phyloP scores from a whole-genome alignment of 2,329 filamentous ascomycete genomes.

The Verticillium klebahnii region DNA sequence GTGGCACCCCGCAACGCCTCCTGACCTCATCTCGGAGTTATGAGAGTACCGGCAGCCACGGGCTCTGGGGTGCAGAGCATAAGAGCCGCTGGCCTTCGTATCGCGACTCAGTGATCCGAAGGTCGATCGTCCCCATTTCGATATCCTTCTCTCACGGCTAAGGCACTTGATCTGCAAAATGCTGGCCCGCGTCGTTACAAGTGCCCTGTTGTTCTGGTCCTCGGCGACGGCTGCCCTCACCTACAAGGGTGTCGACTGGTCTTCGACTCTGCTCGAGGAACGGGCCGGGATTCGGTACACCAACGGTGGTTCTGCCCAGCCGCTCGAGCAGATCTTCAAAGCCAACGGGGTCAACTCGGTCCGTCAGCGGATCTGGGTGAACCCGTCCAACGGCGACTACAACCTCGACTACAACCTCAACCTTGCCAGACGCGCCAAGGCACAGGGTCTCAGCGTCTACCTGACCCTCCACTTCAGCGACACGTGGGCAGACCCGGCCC shows the following conservation, averaged over 20 bases:
- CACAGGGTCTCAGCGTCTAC: constrained; percentile 55
- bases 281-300: constrained; percentile 55
- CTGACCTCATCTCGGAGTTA: background rate
- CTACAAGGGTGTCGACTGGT: constrained; percentile 67
- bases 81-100: background rate
- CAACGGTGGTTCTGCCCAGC: constrained; percentile 41
- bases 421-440: constrained; percentile 60
- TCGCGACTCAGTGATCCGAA: background rate
- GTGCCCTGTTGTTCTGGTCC: constrained; percentile 9
- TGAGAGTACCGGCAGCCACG: background rate
- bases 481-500: constrained; percentile 64
- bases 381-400: constrained; percentile 59
- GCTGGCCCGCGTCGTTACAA: constrained; percentile 8
- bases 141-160: background rate
- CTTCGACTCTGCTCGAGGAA: constrained; percentile 61
- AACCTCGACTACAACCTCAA: constrained; percentile 66
- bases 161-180: constrained; percentile 1
- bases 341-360: constrained; percentile 63
- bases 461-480: constrained; percentile 65
- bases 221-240: constrained; percentile 42
- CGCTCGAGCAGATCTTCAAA: constrained; percentile 60
- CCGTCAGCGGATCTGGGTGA: constrained; percentile 69
- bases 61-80: background rate
- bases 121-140: background rate
- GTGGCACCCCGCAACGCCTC: background rate